Conservation (phyloP, 2,329 filamentous ascomycete species). For the Scleromitrula shiraiana region DNA sequence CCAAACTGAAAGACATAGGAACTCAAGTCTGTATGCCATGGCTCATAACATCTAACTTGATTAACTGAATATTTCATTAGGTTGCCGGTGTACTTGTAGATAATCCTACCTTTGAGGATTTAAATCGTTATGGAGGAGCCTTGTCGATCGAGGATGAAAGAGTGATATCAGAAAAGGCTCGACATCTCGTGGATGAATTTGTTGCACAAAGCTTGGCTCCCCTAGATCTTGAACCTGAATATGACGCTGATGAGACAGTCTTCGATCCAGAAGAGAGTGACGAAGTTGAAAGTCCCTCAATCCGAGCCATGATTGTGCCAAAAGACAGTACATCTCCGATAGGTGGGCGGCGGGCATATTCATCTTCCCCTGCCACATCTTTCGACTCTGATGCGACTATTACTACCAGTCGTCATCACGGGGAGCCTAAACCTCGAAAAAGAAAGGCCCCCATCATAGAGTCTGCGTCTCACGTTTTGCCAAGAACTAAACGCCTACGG, state of each 20-base stretch:
- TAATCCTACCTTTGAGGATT: background rate
- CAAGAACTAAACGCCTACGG: too few species aligned
- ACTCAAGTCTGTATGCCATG: background rate
- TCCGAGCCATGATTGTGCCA: background rate
- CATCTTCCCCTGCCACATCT: background rate
- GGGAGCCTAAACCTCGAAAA: background rate
- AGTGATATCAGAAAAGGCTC: slow-evolving; percentile 4
- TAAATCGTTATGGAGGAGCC: background rate
- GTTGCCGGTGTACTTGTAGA: slow-evolving; percentile 1
- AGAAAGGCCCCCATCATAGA: background rate
- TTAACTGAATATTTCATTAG: background rate
- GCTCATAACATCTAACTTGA: background rate
- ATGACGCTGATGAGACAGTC: background rate
- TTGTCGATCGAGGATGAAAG: slow-evolving; percentile 3
- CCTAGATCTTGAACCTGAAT: background rate
- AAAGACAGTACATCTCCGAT: background rate
- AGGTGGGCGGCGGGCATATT: background rate
- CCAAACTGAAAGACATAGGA: slow-evolving; percentile 6
- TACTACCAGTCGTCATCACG: background rate
- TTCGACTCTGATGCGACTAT: background rate
- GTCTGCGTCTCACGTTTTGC: too few species aligned
- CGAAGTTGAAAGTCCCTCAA: background rate
- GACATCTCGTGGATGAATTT: slow-evolving; percentile 5
- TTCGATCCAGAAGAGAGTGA: background rate
- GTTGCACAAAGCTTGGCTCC: background rate